phyloP scores from a whole-genome alignment of 2,329 filamentous ascomycete species.

The Exophiala sp. region DNA sequence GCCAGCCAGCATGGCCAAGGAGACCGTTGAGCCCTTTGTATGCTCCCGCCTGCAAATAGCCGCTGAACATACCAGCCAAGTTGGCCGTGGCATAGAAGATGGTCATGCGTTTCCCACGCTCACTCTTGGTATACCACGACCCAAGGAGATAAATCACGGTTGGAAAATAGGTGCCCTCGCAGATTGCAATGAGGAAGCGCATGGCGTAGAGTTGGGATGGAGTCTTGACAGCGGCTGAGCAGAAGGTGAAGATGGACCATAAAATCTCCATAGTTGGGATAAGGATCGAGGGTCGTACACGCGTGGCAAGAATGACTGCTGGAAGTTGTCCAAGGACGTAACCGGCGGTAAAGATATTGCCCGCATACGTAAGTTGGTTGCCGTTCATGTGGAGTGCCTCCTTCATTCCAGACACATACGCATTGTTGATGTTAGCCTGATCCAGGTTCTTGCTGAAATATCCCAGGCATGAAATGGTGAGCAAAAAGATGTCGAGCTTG shows the following conservation, averaged over 20 bases:
- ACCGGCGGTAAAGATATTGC: slow-evolving; percentile 42
- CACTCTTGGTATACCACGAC: slow-evolving; percentile 27
- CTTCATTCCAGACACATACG: slow-evolving; percentile 36
- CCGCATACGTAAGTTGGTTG: slow-evolving; percentile 48
- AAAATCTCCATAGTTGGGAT: slow-evolving; percentile 32
- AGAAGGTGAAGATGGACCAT: slow-evolving; percentile 32
- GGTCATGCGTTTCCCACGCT: slow-evolving; percentile 36
- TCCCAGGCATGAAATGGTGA: slow-evolving; percentile 31
- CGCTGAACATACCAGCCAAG: slow-evolving; percentile 50
- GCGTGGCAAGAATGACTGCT: slow-evolving; percentile 26
- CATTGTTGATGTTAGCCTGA: slow-evolving; percentile 27
- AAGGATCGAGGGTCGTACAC: slow-evolving; percentile 32
- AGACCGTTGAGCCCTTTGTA: slow-evolving; percentile 52
- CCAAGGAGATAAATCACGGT: slow-evolving; percentile 31
- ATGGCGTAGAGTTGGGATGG: slow-evolving; percentile 30
- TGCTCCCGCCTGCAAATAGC: slow-evolving; percentile 54
- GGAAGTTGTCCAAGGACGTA: slow-evolving; percentile 56
- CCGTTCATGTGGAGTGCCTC: slow-evolving; percentile 48
- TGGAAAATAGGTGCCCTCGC: slow-evolving; percentile 31
- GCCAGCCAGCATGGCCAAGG: slow-evolving; percentile 49
- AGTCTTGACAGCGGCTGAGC: slow-evolving; percentile 29
- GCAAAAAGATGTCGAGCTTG: slow-evolving; percentile 32
- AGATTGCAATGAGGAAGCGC: slow-evolving; percentile 12
- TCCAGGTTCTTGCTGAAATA: slow-evolving; percentile 30
- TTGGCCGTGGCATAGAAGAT: slow-evolving; percentile 36